Percentiles rank a stretch among this genome's conserved stretches.
Evolutionary conservation across 345 rosid species (phyloP).

Genomic region (Leavenworthia alabamica): DNA sequence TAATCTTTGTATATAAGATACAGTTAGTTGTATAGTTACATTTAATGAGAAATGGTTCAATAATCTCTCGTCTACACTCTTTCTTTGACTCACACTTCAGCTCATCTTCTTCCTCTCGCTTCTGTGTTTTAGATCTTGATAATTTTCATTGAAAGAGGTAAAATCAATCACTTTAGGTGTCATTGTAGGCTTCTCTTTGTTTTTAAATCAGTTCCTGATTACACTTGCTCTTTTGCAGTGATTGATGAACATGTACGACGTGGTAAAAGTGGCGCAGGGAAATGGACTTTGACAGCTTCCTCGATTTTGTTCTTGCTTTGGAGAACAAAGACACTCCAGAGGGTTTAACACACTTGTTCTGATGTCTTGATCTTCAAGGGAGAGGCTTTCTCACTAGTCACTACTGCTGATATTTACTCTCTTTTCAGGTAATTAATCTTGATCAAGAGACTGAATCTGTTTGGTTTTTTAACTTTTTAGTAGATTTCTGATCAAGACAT

Average conservation of each 20-base stretch:
- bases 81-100: too few relatives aligned
- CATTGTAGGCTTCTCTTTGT: not conserved
- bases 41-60: too few relatives aligned
- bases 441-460: not conserved
- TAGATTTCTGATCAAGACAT: not conserved
- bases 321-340: conserved; percentile 98
- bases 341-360: conserved; percentile 88
- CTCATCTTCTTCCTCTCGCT: too few relatives aligned
- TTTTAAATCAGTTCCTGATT: not conserved
- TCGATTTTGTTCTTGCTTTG: conserved; percentile 88
- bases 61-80: too few relatives aligned
- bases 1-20: too few relatives aligned
- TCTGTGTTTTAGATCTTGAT: too few relatives aligned
- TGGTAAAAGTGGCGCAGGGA: conserved; percentile 70
- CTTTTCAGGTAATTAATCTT: conserved; percentile 72
- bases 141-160: conserved; percentile 97
- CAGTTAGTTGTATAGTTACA: too few relatives aligned
- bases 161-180: not conserved
- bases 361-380: conserved; percentile 84
- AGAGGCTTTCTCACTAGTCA: conserved; percentile 89
- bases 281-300: conserved; percentile 95
- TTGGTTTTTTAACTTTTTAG: not conserved
- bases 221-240: conserved; percentile 37
- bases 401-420: conserved; percentile 92
- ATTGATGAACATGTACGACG: conserved; percentile 95